A percentile compares a stretch with the other conserved stretches of the same genome.
phyloP scores from a whole-genome alignment of 106 monocot species.

The Hemerocallis citrina region DNA sequence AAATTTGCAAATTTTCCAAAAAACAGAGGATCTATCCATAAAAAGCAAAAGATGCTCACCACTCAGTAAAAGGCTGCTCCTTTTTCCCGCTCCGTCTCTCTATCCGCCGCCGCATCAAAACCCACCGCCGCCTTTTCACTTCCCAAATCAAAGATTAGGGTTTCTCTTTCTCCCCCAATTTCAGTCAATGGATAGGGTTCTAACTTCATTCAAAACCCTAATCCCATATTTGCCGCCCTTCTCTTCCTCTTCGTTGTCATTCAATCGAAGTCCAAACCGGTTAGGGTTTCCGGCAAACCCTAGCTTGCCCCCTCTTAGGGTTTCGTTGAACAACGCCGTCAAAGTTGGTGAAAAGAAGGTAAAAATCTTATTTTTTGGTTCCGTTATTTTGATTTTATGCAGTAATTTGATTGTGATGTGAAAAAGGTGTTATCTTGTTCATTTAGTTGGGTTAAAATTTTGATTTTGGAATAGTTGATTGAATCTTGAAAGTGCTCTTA shows the following conservation, averaged over 20 bases:
- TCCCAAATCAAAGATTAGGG: too few species aligned
- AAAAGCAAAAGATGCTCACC: too few species aligned
- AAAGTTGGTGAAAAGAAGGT: background rate
- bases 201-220: background rate
- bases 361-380: too few species aligned
- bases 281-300: background rate
- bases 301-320: background rate
- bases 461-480: too few species aligned
- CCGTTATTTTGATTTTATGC: background rate
- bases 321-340: constrained; percentile 1
- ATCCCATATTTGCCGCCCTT: background rate
- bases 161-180: too few species aligned
- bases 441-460: background rate
- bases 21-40: too few species aligned
- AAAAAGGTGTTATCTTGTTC: background rate
- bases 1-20: too few species aligned
- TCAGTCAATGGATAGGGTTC: constrained; percentile 4
- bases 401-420: background rate
- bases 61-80: too few species aligned
- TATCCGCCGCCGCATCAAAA: too few species aligned
- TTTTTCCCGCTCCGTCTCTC: too few species aligned
- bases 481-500: too few species aligned
- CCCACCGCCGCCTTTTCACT: too few species aligned
- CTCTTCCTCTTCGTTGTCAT: background rate
- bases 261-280: background rate